These are phyloP conservation scores for Debaryomyces nepalensis DNA, from an alignment of 1,139 yeast species.

Conservation along the genomic window DNA sequence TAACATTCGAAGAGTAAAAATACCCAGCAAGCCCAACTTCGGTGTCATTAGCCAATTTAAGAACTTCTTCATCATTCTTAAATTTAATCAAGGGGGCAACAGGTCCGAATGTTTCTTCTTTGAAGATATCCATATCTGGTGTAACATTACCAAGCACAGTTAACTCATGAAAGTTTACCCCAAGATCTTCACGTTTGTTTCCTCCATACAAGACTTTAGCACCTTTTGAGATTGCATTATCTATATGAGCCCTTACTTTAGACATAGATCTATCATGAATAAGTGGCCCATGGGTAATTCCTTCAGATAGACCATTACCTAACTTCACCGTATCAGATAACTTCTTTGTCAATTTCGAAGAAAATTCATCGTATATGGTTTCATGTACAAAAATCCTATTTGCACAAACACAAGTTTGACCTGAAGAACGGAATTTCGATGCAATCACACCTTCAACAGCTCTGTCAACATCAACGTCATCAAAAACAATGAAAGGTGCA, in stretches of 20 bases:
- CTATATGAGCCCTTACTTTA: constrained; percentile 72
- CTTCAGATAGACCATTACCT: constrained; percentile 75
- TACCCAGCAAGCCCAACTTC: constrained; percentile 53
- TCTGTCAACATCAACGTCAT: constrained; percentile 75
- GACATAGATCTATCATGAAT: constrained; percentile 68
- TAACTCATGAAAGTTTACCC: constrained; percentile 76
- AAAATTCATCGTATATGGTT: constrained; percentile 63
- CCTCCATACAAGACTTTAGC: constrained; percentile 73
- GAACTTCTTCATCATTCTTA: constrained; percentile 67
- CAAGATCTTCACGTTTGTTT: constrained; percentile 63
- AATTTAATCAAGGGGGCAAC: constrained; percentile 77
- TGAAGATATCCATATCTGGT: constrained; percentile 60
- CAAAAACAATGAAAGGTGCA: constrained; percentile 88
- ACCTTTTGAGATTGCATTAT: constrained; percentile 76
- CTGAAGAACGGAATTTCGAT: constrained; percentile 69
- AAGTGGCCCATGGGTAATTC: constrained; percentile 80
- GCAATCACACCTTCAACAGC: constrained; percentile 77
- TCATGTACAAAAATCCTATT: constrained; percentile 82
- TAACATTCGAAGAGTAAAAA: constrained; percentile 46
- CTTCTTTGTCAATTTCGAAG: constrained; percentile 46
- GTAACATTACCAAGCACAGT: constrained; percentile 73
- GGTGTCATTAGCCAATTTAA: constrained; percentile 69
- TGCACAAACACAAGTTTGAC: constrained; percentile 90
- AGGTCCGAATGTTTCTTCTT: constrained; percentile 91
- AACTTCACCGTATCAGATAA: constrained; percentile 56